Conservation (phyloP, 2,329 filamentous ascomycete species). For the Aspergillus pseudoviridinutans region DNA sequence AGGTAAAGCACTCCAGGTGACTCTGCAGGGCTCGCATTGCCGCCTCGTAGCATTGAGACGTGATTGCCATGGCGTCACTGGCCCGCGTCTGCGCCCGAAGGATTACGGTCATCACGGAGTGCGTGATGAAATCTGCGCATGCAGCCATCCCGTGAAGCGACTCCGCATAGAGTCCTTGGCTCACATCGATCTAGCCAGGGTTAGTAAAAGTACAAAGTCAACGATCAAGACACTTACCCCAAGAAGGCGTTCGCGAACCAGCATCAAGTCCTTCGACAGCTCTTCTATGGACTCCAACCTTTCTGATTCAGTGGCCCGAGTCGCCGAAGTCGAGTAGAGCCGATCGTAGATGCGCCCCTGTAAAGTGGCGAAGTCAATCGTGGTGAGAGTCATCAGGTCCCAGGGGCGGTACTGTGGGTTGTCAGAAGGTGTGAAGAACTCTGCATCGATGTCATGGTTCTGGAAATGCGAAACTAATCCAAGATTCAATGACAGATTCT, state of each 20-base stretch:
- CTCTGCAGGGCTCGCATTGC: conserved; percentile 22
- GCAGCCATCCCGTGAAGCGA: conserved; percentile 23
- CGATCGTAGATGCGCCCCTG: conserved; percentile 24
- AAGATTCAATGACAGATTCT: conserved; percentile 23
- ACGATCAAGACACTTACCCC: conserved; percentile 11
- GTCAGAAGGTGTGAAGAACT: conserved; percentile 14
- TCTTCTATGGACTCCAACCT: conserved; percentile 13
- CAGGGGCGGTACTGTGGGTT: conserved; percentile 17
- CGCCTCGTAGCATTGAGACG: conserved; percentile 23
- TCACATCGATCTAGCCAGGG: conserved; percentile 18
- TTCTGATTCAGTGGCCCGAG: conserved; percentile 10
- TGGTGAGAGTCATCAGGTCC: conserved; percentile 22
- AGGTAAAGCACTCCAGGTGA: conserved; percentile 24
- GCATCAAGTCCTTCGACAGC: conserved; percentile 20
- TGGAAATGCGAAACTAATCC: conserved; percentile 23
- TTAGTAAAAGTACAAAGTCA: not conserved
- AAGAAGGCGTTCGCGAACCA: conserved; percentile 19
- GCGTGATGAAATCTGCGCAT: conserved; percentile 23
- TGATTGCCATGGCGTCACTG: conserved; percentile 20
- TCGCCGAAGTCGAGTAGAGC: conserved; percentile 20
- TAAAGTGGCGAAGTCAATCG: conserved; percentile 18
- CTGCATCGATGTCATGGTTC: conserved; percentile 25
- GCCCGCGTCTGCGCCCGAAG: conserved; percentile 22
- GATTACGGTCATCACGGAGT: conserved; percentile 22
- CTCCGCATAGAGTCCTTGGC: conserved; percentile 19